These are phyloP conservation scores for Leptographium galeiforme DNA, from an alignment of 2,329 filamentous ascomycete species.

Conservation along the genomic window DNA sequence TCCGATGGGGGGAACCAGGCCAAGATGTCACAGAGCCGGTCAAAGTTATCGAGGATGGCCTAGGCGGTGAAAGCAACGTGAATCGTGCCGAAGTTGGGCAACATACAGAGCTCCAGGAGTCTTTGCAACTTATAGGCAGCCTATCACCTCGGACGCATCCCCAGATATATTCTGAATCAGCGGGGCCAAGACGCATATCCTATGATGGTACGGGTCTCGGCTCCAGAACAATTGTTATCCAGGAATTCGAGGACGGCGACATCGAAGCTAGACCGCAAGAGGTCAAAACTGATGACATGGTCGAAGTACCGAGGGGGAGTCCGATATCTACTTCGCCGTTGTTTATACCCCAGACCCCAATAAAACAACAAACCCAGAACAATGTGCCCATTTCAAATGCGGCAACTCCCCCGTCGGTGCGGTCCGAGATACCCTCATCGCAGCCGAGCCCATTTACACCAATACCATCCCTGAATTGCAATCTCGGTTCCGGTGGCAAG, in stretches of 20 bases:
- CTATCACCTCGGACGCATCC: too few species aligned
- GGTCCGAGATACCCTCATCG: slow-evolving; percentile 30
- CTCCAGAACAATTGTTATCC: not conserved
- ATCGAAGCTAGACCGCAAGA: not conserved
- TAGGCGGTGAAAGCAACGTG: not conserved
- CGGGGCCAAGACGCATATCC: not conserved
- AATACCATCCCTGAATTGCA: slow-evolving; percentile 24
- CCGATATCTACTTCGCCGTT: not conserved
- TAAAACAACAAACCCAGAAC: not conserved
- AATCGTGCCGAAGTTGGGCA: not conserved
- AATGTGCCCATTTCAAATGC: not conserved
- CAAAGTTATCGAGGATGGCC: not conserved
- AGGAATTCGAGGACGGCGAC: not conserved
- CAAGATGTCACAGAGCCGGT: not conserved
- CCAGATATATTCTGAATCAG: not conserved
- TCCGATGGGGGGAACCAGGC: slow-evolving; percentile 5
- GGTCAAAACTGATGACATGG: not conserved
- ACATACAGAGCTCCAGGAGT: not conserved
- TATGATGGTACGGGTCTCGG: not conserved
- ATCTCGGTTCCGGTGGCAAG: slow-evolving; percentile 15
- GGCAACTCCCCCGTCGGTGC: slow-evolving; percentile 8
- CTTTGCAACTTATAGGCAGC: too few species aligned
- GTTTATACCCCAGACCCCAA: not conserved
- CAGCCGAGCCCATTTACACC: slow-evolving; percentile 28
- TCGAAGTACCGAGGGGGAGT: not conserved